These are phyloP conservation scores for Lanzia echinophila DNA, from an alignment of 2,329 filamentous ascomycete genomes.

Conservation along the genomic window DNA sequence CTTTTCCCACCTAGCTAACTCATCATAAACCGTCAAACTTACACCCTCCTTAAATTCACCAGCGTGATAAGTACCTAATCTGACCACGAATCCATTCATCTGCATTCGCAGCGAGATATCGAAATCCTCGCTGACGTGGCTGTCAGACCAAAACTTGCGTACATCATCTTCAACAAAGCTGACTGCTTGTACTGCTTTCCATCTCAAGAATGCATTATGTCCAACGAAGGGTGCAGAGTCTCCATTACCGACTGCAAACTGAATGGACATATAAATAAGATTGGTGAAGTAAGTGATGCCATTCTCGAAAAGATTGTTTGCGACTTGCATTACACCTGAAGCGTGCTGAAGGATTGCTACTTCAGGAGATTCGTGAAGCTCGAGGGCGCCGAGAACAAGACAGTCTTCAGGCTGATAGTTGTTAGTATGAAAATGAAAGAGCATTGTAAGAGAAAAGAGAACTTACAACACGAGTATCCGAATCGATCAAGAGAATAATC, in stretches of 20 bases:
- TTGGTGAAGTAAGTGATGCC: conserved; percentile 72
- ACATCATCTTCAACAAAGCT: conserved; percentile 47
- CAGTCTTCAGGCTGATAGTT: conserved; percentile 62
- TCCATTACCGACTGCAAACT: conserved; percentile 62
- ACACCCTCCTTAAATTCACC: conserved; percentile 68
- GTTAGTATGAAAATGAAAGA: conserved; percentile 64
- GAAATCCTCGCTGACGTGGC: conserved; percentile 70
- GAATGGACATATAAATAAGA: conserved; percentile 67
- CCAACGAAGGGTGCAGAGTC: conserved; percentile 66
- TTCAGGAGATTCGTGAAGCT: conserved; percentile 64
- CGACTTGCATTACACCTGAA: conserved; percentile 71
- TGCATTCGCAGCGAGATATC: conserved; percentile 69
- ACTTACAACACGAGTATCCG: too few species aligned
- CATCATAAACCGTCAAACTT: conserved; percentile 65
- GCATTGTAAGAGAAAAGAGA: too few species aligned
- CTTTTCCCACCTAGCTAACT: conserved; percentile 66
- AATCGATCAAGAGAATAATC: too few species aligned
- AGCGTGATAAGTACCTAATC: conserved; percentile 61
- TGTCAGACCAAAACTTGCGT: conserved; percentile 63
- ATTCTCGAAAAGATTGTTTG: conserved; percentile 66
- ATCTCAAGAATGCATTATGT: conserved; percentile 69
- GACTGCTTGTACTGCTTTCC: conserved; percentile 55
- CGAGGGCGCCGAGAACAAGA: conserved; percentile 62
- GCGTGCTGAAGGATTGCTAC: conserved; percentile 68
- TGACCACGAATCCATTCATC: conserved; percentile 59